Base-by-base conservation (phyloP, 345 rosid species). In the Linum tenue region DNA sequence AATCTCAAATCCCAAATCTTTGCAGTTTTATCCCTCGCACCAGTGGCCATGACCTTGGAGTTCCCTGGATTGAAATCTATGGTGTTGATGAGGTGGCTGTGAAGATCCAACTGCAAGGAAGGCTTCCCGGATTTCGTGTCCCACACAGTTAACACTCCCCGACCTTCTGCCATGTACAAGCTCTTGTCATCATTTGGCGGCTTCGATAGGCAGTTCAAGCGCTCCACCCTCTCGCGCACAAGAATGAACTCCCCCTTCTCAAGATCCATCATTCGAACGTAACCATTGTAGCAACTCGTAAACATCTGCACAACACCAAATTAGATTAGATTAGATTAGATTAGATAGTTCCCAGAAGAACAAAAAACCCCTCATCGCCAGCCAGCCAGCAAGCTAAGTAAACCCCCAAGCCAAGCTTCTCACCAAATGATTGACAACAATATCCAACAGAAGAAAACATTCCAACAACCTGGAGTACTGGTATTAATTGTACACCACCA, bases 1-100 rank as follows among this genome's bases (percentile, higher is more conserved):
- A 70, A 69, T 74, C 92, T 88, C 77, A 90, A 75, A 66, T 94
- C 98, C 98, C 98, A 92, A 35, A 92, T 76, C 58, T 84, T 76
- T 66, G 87, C 96, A 61, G 90, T 82, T 31, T 85, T 82, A 76
- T 94, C 95, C 1, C 84, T 66, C 63, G 97, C 90, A 73, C 97
- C 83, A 55, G 96, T 90, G 36, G 79, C 90, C 90, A 94, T 85
- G 59, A 83, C 71, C 60, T 78, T 67, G 10, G 86, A 78, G 62
- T 88, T 78, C 56, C 62, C 86, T 7, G 82, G 68, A 75, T 80
- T 81, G 68, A 92, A 92, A 73, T 86, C 96, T 65, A 92, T 78
- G 59, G 95, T 65, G 69, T 90, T 92, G 70, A 92, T 88, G 76
- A 90, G 80, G 22, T 62, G 55, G 56, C 79, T 86, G 69, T 92